Evolutionary conservation across 1,284 basidiomycete species (phyloP), one percentile per base, ranked within the genome.

Genomic region (Coriolopsis trogii): DNA sequence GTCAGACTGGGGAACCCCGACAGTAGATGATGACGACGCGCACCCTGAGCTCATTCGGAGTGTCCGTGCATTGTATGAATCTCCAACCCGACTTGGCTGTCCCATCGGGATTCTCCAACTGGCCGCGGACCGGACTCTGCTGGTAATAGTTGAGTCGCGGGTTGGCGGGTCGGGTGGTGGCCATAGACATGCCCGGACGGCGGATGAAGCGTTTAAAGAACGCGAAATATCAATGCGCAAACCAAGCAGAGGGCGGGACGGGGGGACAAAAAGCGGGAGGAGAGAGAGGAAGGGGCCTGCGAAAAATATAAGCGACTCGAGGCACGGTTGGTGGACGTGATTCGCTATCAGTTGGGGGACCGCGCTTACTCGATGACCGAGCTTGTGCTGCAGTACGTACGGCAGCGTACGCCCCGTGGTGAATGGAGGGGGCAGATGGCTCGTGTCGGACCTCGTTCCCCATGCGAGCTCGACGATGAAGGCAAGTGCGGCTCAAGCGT

Each of bases 1-100:
- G 30, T 25, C 21, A 44, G 28, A 26, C 24, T 36, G 12, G 38
- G 39, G 31, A 33, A 20, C 38, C 26, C 49, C 46, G 31, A 39
- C 3, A 49, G 42, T 38, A 10, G 2, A 46, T 21, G 23, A 21
- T 26, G 48, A 42, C 34, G 21, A n/a, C 12, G 57, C 70, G 39
- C 41, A 85, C 86, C 74, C 84, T 85, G 61, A 89, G 76, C 65
- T 89, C 84, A 67, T 87, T 81, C 13, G 79, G 81, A 26, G 85
- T 88, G 64, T 89, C 85, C 15, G 86, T 87, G 52, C 82, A 84
- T 65, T 89, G 87, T 42, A 89, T 71, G 66, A 81, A 89, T 56
- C 87, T 74, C 77, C 84, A 87, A 46, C 86, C 85, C 13, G 72
- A 73, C 45, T 73, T 73, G 28, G 82, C 75, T 41, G 69, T 68